A percentile compares a stretch with the other conserved stretches of the same genome.
Conservation (phyloP, 202 grass and related monocot genomes). For the Alloteropsis angusta region DNA sequence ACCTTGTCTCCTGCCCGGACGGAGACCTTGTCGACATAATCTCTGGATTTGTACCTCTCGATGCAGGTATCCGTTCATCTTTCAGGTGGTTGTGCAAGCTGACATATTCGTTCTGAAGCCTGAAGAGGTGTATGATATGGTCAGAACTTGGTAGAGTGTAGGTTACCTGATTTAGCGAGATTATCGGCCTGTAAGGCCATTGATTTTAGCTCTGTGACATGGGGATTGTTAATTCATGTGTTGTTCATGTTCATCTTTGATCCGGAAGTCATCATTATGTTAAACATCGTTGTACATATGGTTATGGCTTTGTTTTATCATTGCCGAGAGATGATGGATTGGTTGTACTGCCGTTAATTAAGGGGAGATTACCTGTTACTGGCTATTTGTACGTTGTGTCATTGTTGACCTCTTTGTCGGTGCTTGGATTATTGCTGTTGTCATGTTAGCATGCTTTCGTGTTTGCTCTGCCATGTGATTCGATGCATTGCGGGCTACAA, state of each 20-base stretch:
- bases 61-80: conserved; percentile 13
- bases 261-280: conserved; percentile 6
- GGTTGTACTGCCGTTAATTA: not conserved
- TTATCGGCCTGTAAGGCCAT: conserved; percentile 29
- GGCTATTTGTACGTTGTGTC: not conserved
- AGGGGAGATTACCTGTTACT: not conserved
- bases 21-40: conserved; percentile 45
- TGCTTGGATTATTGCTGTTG: not conserved
- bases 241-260: conserved; percentile 27
- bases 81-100: not conserved
- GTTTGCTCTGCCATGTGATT: not conserved
- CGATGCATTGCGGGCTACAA: too few relatives aligned
- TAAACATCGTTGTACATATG: conserved; percentile 36
- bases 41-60: not conserved
- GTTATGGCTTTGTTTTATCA: conserved; percentile 14
- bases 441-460: not conserved
- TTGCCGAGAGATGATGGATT: conserved; percentile 16
- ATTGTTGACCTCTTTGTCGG: not conserved
- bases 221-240: conserved; percentile 27
- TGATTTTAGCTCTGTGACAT: conserved; percentile 42
- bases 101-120: not conserved
- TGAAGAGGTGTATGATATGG: conserved; percentile 15
- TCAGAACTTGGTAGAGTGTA: conserved; percentile 15
- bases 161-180: conserved; percentile 30
- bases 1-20: conserved; percentile 32